Conservation (phyloP, 2,329 filamentous ascomycete species). For the Monosporascus sp. region DNA sequence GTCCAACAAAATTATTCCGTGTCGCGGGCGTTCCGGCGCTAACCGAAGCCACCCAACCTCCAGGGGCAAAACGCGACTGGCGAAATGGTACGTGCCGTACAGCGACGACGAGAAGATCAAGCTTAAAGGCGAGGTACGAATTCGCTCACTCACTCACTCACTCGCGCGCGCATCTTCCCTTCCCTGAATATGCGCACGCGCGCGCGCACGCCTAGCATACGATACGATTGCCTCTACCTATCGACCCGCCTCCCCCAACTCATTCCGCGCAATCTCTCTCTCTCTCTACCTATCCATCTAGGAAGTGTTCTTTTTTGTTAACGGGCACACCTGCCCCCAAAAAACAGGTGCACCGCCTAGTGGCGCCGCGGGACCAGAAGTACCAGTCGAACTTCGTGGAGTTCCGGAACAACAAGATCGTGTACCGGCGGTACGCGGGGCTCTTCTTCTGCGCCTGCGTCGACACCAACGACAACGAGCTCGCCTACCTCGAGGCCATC, state of each 20-base stretch:
- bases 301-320: too few relatives aligned
- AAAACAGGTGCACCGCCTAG: conserved; percentile 85
- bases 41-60: neutral
- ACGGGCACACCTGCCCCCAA: neutral
- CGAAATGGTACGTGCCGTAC: conserved; percentile 99
- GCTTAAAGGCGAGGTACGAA: conserved; percentile 84
- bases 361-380: conserved; percentile 96
- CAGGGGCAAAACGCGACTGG: conserved; percentile 95
- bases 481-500: conserved; percentile 94
- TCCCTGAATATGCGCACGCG: neutral
- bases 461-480: conserved; percentile 97
- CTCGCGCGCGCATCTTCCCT: neutral
- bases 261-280: too few relatives aligned
- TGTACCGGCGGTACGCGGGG: conserved; percentile 94
- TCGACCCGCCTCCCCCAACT: too few relatives aligned
- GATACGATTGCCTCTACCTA: too few relatives aligned
- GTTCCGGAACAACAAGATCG: conserved; percentile 88
- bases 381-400: conserved; percentile 99
- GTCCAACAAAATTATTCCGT: conserved; percentile 4
- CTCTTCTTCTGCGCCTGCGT: conserved; percentile 99
- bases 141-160: conserved; percentile 1
- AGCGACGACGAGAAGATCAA: conserved; percentile 99
- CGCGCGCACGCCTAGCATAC: too few relatives aligned
- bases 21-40: neutral
- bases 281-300: too few relatives aligned